These are phyloP conservation scores for Euphorbia schlechtendalii DNA, from an alignment of 441 rosid genomes.

Conservation along the genomic window DNA sequence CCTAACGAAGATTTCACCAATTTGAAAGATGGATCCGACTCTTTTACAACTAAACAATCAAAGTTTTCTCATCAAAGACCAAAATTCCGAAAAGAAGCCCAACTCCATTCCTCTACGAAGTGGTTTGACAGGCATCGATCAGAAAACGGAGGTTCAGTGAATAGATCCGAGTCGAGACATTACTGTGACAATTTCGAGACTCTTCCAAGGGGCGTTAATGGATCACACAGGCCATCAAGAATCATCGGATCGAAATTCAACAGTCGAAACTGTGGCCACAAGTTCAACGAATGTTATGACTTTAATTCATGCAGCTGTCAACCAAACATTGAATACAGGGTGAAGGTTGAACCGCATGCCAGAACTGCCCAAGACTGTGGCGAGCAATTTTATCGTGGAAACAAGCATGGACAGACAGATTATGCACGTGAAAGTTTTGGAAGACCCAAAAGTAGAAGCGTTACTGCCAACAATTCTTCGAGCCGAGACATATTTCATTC, in stretches of 20 bases:
- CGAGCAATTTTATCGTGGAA: slow-evolving; percentile 54
- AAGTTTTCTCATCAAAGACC: slow-evolving; percentile 48
- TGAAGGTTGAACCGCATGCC: slow-evolving; percentile 47
- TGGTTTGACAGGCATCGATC: slow-evolving; percentile 60
- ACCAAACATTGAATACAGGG: slow-evolving; percentile 50
- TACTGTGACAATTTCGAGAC: slow-evolving; percentile 47
- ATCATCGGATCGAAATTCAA: slow-evolving; percentile 41
- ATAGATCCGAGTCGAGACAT: slow-evolving; percentile 51
- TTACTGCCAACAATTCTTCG: slow-evolving; percentile 28
- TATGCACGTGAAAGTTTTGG: slow-evolving; percentile 43
- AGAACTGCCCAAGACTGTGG: slow-evolving; percentile 50
- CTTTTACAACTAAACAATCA: slow-evolving; percentile 42
- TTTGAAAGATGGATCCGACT: slow-evolving; percentile 42
- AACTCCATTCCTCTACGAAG: slow-evolving; percentile 42
- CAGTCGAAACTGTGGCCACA: slow-evolving; percentile 43
- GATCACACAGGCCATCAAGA: slow-evolving; percentile 45
- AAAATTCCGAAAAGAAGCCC: slow-evolving; percentile 51
- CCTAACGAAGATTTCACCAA: slow-evolving; percentile 45
- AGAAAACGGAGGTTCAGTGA: slow-evolving; percentile 40
- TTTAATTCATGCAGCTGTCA: slow-evolving; percentile 63
- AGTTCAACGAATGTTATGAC: slow-evolving; percentile 53
- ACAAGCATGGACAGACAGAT: slow-evolving; percentile 49
- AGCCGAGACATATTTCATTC: slow-evolving; percentile 33
- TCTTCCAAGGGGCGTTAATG: slow-evolving; percentile 49
- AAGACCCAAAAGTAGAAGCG: slow-evolving; percentile 51